Base-by-base conservation (phyloP, 2,329 filamentous ascomycete genomes). In the Aspergillus aculeatinus region DNA sequence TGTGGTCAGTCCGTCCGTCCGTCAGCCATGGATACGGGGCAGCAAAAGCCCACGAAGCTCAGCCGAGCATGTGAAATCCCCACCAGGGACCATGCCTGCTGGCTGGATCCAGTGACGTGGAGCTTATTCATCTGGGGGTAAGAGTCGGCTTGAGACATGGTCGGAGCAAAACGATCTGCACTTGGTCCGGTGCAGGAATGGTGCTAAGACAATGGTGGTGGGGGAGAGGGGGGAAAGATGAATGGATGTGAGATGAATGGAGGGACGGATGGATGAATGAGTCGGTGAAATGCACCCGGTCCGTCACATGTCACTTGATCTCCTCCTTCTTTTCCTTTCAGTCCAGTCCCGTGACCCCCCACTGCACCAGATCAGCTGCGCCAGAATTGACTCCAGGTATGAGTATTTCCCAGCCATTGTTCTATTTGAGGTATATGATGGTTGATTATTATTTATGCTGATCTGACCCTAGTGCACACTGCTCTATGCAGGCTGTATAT, bases 171-270 rank as follows among this genome's bases (percentile, higher is more conserved):
- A 12, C 33, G 33, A 44, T 44, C 39, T 44, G 39, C 39, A 19
- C 39, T 44, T 44, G 7, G 0, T 44, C 6, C 16, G 6, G 16
- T 44, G 39, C 39, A 44, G 39, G 19, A 44, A 14, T 44, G 39
- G 14, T 44, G 39, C 39, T 19, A 23, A 59, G 33, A 49, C 52
- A 49, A 59, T 61, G 60, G 51, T 61, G 60, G 51, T 59, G 54
- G 56, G 61, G 59, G 39, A 58, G 59, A 50, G 39, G 23, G 23
- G 23, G 56, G 31, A 48, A 21, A 47, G 39, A 47, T 55, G 39
- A 25, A 42, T 44, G 51, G 25, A 31, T 25, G 39, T 33, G n/a
- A 19, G 39, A 44, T 44, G 39, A 44, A 44, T 44, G 27, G 9
- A 27, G 9, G 27, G 27, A 27, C 9, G 27, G 7, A 33, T 16